phyloP scores from a whole-genome alignment of 1,284 basidiomycete species.

The Ceratobasidium sp. region DNA sequence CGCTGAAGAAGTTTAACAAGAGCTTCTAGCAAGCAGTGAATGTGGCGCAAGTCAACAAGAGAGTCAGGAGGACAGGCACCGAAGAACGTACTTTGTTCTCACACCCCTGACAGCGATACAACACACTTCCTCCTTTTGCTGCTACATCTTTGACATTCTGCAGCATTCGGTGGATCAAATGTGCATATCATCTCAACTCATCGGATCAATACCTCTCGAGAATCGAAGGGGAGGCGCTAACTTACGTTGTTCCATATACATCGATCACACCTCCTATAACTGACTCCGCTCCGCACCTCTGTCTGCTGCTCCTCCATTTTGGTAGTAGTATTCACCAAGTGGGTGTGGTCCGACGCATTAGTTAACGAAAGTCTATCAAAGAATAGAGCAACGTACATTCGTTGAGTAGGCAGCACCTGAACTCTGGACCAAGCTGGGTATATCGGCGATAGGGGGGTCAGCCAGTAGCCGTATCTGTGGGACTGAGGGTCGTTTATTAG shows the following conservation, averaged over 20 bases:
- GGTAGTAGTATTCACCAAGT: constrained; percentile 19
- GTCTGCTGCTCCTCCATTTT: constrained; percentile 12
- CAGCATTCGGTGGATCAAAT: constrained; percentile 74
- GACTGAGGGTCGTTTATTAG: neutral
- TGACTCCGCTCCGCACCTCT: constrained; percentile 54
- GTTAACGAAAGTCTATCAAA: too few relatives aligned
- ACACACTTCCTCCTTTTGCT: constrained; percentile 74
- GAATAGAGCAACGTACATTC: too few relatives aligned
- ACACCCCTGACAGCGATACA: constrained; percentile 52
- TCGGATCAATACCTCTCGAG: too few relatives aligned
- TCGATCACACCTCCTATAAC: constrained; percentile 82
- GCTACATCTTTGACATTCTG: constrained; percentile 65
- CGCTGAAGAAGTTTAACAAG: too few relatives aligned
- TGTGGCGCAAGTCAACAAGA: too few relatives aligned
- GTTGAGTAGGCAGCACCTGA: too few relatives aligned
- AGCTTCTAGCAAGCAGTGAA: too few relatives aligned
- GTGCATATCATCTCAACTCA: constrained; percentile 80
- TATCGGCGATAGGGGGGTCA: too few relatives aligned
- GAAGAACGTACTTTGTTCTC: too few relatives aligned
- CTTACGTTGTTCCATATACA: constrained; percentile 85
- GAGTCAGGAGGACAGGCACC: too few relatives aligned
- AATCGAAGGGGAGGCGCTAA: constrained; percentile 52
- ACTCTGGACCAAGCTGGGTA: too few relatives aligned
- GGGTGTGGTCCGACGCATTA: neutral
- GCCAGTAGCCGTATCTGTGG: neutral